Evolutionary conservation across 352 stramenopile genomes (phyloP), one percentile per base, ranked within the genome.

Genomic region (Phytophthora sansomeana): DNA sequence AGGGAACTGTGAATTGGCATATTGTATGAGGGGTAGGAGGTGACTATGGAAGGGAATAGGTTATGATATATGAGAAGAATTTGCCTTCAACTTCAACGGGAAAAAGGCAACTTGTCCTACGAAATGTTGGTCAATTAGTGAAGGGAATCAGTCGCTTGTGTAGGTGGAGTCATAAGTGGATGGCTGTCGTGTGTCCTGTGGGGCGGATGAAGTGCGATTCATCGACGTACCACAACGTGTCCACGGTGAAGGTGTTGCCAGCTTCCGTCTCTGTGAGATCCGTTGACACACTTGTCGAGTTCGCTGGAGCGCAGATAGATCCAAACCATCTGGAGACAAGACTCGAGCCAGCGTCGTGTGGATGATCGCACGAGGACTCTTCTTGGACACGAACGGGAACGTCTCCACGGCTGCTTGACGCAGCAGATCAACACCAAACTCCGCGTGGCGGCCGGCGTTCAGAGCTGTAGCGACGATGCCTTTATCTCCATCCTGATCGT

Each of bases 281-380:
- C 52, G 64, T 13, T 74, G 63, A 38, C 83, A 89, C 29, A 63
- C 51, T n/a, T 50, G 65, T 14, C 74, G 68, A 5, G 77, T 60
- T 11, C 43, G 41, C n/a, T 57, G 46, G 9, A 91, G 53, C 2
- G 63, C 46, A 36, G 44, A 36, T 5, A 78, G 68, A 1, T 49
- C n/a, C 3, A 78, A 49, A 0, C 81, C 69, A 28, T 79, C 67
- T 1, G 76, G 68, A 24, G 72, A 58, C 33, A 91, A 26, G n/a
- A 91, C 33, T 4, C 83, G 75, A 6, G 74, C 80, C 26, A 91
- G 61, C 19, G 83, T 91, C 57, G 76, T 72, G 69, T 91, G 80
- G 47, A 87, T 77, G 67, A 90, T 88, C 11, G 54, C 55, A 14
- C 24, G 56, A 3, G 68, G 58, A 33, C 72, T 67, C 11, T 66